Evolutionary conservation across 2,329 filamentous ascomycete species (phyloP), one percentile per base, ranked within the genome.

Genomic region (Zarea fungicola): DNA sequence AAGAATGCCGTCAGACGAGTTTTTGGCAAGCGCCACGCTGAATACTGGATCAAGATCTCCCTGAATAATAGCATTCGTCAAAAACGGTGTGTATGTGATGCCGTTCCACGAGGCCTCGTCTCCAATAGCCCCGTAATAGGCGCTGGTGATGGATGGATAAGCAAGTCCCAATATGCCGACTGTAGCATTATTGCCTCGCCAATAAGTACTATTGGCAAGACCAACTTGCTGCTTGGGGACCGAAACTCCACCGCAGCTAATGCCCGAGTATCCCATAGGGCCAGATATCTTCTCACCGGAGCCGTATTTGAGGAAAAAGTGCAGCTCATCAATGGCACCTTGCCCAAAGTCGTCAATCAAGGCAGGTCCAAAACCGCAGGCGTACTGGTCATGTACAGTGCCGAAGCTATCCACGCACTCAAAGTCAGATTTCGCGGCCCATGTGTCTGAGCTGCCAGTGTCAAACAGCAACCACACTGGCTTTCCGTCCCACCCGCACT

Each of bases 401-500:
- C 70, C 69, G 1, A 55, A 49, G n/a, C 54, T 57, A 49, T 69
- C 66, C 29, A 67, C 58, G 53, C 75, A 78, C 36, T 60, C 57
- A 52, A 75, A 76, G 25, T 65, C 63, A 1, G 56, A 58, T 10
- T 63, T 62, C 28, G 67, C 66, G 2, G 69, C 66, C 75, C 75
- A 78, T 1, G 75, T 78, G 52, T 79, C 75, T 19, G 74, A 69
- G 56, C 73, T 76, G 21, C 72, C 75, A 0, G 74, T 77, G 54
- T 78, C 74, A 40, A 79, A 63, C 11, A 76, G 56, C 23, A 78
- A 57, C 62, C 65, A 69, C 25, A 70, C 55, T 0, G 64, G 62
- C 7, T 58, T 58, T 14, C 60, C 61, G 29, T 71, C 68, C 69
- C 69, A 73, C 4, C 48, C 55, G 39, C 69, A 70, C 40, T 69